Conservation (phyloP, 768 basidiomycete genomes). For the Clavaria fumosa region DNA sequence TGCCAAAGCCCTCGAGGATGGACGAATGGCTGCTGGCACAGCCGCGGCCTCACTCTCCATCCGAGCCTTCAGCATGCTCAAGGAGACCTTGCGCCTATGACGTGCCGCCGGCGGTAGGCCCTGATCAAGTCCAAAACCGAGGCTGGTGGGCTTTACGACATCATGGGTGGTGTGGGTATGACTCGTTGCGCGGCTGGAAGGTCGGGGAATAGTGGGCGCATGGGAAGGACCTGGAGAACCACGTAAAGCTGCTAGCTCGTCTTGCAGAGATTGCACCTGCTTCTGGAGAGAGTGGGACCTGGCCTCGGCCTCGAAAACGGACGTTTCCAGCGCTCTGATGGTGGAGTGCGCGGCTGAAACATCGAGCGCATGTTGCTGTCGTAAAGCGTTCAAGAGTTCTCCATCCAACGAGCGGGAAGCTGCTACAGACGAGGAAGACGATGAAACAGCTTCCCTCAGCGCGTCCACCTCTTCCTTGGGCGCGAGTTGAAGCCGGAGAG, state of each 20-base stretch:
- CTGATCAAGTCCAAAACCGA: conserved; percentile 41
- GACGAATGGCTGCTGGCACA: conserved; percentile 19
- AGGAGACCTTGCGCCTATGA: conserved; percentile 70
- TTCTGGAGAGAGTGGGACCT: conserved; percentile 51
- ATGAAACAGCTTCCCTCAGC: conserved; percentile 30
- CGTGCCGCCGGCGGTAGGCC: conserved; percentile 58
- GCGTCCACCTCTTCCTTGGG: conserved; percentile 53
- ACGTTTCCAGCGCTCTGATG: conserved; percentile 61
- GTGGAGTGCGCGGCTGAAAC: conserved; percentile 67
- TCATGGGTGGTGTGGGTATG: conserved; percentile 19
- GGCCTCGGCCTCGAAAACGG: conserved; percentile 59
- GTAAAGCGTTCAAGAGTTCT: conserved; percentile 55
- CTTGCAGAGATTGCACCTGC: conserved; percentile 49
- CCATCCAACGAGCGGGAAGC: conserved; percentile 46
- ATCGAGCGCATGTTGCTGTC: conserved; percentile 67
- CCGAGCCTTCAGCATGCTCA: conserved; percentile 82
- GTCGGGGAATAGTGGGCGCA: conserved; percentile 26
- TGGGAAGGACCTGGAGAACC: too few species aligned
- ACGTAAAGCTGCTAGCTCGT: conserved; percentile 44
- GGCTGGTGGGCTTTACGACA: conserved; percentile 18
- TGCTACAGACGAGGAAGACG: conserved; percentile 19
- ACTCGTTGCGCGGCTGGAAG: conserved; percentile 32
- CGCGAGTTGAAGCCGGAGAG: conserved; percentile 43
- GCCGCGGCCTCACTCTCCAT: conserved; percentile 66
- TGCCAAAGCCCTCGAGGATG: conserved; percentile 40